phyloP scores from a whole-genome alignment of 2,329 filamentous ascomycete species.

The Metarhizium brunneum region DNA sequence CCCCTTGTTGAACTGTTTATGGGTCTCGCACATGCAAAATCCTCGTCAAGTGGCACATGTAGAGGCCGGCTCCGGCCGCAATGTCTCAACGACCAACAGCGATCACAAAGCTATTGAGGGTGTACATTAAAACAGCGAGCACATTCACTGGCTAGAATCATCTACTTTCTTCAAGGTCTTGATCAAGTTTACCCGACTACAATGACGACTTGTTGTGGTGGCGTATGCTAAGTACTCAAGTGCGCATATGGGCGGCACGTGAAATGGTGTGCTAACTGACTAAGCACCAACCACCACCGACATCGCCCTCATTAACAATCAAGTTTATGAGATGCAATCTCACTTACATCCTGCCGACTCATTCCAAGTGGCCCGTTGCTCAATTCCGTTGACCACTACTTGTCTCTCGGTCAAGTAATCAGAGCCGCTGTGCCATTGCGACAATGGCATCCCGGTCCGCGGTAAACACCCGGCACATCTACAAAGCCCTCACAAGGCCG shows the following conservation, averaged over 20 bases:
- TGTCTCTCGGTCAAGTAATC: background rate
- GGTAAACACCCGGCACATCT: conserved; percentile 6
- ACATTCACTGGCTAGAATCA: no score
- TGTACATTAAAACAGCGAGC: no score
- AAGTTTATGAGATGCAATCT: background rate
- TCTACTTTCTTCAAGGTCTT: no score
- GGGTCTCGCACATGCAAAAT: no score
- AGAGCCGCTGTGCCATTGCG: background rate
- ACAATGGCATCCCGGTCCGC: conserved; percentile 10
- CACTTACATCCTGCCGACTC: background rate
- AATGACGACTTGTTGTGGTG: no score
- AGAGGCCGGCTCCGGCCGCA: no score
- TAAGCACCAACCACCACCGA: conserved; percentile 6
- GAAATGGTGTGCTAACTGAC: conserved; percentile 15
- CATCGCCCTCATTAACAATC: conserved; percentile 2
- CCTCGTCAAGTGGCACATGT: no score
- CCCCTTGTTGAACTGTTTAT: no score
- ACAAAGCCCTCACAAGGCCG: conserved; percentile 1
- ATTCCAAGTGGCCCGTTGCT: background rate
- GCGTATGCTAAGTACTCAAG: no score
- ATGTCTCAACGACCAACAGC: no score
- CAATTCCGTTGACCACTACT: background rate
- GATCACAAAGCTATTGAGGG: no score
- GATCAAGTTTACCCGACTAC: no score
- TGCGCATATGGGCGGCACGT: conserved; percentile 8